Evolutionary conservation across 192 early-diverging fungal species (phyloP), one percentile per base, ranked within the genome.

Genomic region (Phlyctochytrium arcticum): DNA sequence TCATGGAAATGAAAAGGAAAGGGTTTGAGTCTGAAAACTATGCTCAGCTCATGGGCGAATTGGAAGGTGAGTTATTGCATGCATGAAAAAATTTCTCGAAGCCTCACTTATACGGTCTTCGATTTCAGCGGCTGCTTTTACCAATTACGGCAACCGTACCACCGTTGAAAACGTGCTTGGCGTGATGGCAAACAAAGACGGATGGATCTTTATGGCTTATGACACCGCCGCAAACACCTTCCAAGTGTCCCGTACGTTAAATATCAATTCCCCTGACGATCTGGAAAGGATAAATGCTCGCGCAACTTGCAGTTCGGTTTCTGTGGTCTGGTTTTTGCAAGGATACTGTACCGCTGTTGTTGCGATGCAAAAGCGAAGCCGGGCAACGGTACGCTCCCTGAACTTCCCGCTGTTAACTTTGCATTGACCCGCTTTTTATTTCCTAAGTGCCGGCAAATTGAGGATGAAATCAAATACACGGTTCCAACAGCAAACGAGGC

Each of bases 171-270:
- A 6, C 10, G 26, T 32, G 10, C 33, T 9, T 23, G 57, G 57
- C 19, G 9, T 60, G 7, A 49, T 60, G 35, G 57, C 39, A 6
- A 46, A 60, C 35, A 60, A 60, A 26, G 57, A 60, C 27, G 57
- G 57, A 5, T 60, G 57, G 57, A 17, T 48, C 27, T 60, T 46
- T 29, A 9, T 60, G 57, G 27, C 37, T 9, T 60, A 60, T 39
- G 17, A 60, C 26, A 23, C 39, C 34, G 27, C 9, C 34, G 21
- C 7, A 6, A 60, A 60, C 37, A 46, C 6, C 9, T 60, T 48
- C 29, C 5, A 7, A 23, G 27, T 46, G 39, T 60, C 57, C 8
- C 10, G 12, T 6, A 60, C 57, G 6, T 26, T 60, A 7, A 5
- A 46, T 5, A 46, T 60, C 26, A 39, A 60, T 29, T 34, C 35